Conservation (phyloP, 73 alveolate species). For the Symbiodinium natans region DNA sequence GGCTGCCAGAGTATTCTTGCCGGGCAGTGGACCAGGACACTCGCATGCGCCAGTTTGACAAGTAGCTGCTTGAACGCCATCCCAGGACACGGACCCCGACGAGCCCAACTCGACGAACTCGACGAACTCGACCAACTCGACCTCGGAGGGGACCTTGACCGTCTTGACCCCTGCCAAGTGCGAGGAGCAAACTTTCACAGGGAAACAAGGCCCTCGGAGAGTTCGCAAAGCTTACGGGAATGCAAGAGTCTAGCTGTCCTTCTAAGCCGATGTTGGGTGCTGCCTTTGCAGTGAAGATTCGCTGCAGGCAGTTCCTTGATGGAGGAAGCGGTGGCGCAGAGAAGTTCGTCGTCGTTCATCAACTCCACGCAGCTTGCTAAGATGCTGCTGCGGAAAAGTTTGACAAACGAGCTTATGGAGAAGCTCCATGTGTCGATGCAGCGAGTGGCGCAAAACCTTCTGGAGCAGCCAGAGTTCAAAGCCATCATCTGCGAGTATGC, state of each 20-base stretch:
- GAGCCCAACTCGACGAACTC: neutral
- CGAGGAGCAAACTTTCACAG: neutral
- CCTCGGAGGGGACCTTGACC: too few species aligned
- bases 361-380: constrained; percentile 4
- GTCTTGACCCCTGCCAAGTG: neutral
- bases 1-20: neutral
- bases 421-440: neutral
- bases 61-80: too few species aligned
- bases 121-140: neutral
- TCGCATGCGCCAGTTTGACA: too few species aligned
- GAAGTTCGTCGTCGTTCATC: neutral
- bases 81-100: neutral
- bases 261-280: neutral
- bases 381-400: neutral
- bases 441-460: neutral
- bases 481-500: neutral
- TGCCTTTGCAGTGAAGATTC: neutral
- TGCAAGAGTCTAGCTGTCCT: too few species aligned
- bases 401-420: neutral
- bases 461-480: neutral
- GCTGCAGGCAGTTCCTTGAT: neutral
- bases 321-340: neutral
- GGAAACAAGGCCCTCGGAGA: neutral
- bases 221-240: neutral
- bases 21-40: neutral